Evolutionary conservation across 225 moss, liverwort and hornwort genomes (phyloP).

Genomic region (Physcomitrium patens): DNA sequence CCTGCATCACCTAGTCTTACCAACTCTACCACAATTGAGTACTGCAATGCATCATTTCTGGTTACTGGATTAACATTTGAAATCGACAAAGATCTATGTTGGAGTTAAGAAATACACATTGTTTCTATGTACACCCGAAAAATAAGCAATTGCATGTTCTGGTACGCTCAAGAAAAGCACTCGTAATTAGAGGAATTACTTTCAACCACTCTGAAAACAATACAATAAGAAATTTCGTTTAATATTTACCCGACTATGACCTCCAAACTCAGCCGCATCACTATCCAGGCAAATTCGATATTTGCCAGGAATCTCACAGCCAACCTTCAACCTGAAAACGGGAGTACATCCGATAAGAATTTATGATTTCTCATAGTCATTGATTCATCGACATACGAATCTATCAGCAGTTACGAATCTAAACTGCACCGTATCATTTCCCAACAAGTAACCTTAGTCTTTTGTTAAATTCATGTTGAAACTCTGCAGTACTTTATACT

Average conservation of each 20-base stretch:
- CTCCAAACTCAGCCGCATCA: constrained; percentile 75
- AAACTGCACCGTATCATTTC: not conserved
- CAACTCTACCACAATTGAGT: too few species aligned
- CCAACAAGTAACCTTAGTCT: too few species aligned
- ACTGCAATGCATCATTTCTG: too few species aligned
- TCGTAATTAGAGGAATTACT: not conserved
- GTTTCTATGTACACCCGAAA: too few species aligned
- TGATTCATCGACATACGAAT: not conserved
- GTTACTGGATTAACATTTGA: too few species aligned
- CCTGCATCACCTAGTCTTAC: too few species aligned
- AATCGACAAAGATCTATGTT: too few species aligned
- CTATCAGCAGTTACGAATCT: not conserved
- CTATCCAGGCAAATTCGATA: constrained; percentile 88
- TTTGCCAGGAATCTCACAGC: constrained; percentile 89
- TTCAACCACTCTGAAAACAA: not conserved
- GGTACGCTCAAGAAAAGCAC: not conserved
- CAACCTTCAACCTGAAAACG: constrained; percentile 81
- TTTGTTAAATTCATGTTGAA: too few species aligned
- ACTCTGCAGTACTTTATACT: too few species aligned
- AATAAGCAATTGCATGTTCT: not conserved
- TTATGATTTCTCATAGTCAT: not conserved
- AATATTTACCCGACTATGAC: constrained; percentile 69
- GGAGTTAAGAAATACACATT: too few species aligned
- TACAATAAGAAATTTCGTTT: not conserved
- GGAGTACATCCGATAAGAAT: not conserved